Base-by-base conservation (phyloP, 2,329 filamentous ascomycete species). In the Lasiodiplodia theobromae region DNA sequence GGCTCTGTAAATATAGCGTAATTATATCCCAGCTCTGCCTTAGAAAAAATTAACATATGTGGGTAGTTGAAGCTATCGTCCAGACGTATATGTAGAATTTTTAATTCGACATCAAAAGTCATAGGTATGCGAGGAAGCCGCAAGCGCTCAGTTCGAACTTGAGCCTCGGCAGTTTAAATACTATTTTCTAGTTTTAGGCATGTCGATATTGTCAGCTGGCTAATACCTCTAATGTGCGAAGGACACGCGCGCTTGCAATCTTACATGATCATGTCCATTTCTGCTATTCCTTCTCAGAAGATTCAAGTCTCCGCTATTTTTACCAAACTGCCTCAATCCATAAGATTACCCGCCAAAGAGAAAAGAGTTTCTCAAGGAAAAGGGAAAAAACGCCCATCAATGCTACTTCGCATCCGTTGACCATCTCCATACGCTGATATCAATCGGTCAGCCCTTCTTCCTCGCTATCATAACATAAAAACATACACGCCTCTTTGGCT, bases 301-400 rank as follows among this genome's bases (percentile, higher is more conserved):
- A 28, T 18, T 31, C 14, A 53, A 37, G 16, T 56, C 31, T 37
- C 53, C 53, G 31, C n/a, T 37, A 23, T 62, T 49, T 28, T 63
- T 63, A 14, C 28, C 58, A 34, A 28, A 23, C 38, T 23, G 28
- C 31, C 16, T 49, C 60, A 10, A 14, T 18, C 60, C 60, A 25
- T 52, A 34, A 64, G n/a, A 47, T 38, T 62, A 62, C 57, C 18
- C 2, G 18, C 12, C 44, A 47, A 62, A 63, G 11, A 18, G 34
- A 34, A 37, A 37, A 21, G 25, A 10, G 31, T 14, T 57, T 31
- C 44, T 47, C n/a, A 47, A 47, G 44, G 18, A 47, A 11, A 10
- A 23, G 8, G 14, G n/a, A 23, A 37, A 51, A 23, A 63, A 64
- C 60, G 60, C 60, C 60, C 60, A 37, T 52, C 60, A 64, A 64